A percentile compares a stretch with the other conserved stretches of the same genome.
Conservation (phyloP, 768 basidiomycete genomes). For the Podaxis pistillaris region DNA sequence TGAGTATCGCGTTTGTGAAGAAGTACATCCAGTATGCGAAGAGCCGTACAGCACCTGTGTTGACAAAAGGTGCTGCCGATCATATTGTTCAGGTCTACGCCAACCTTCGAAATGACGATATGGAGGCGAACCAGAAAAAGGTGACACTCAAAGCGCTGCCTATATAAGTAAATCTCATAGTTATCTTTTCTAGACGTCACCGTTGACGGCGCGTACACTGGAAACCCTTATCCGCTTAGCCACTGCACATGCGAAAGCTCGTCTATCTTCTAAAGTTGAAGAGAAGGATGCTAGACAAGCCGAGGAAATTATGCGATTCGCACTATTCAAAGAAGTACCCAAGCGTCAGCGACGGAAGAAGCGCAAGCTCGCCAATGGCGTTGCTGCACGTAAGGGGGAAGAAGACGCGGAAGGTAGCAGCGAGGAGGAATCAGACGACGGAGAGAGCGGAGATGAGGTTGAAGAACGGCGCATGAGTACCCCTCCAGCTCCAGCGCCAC, state of each 20-base stretch:
- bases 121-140: constrained; percentile 87
- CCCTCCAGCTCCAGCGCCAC: constrained; percentile 32
- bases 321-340: constrained; percentile 95
- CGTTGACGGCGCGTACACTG: constrained; percentile 95
- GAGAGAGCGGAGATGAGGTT: constrained; percentile 33
- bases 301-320: constrained; percentile 94
- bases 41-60: constrained; percentile 75
- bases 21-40: constrained; percentile 99
- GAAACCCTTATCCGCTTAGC: constrained; percentile 98
- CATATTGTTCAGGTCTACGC: constrained; percentile 93
- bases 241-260: constrained; percentile 96
- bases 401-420: constrained; percentile 47
- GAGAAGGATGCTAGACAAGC: constrained; percentile 85
- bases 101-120: constrained; percentile 86
- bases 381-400: constrained; percentile 43
- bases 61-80: constrained; percentile 94
- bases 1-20: constrained; percentile 93
- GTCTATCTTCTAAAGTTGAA: constrained; percentile 83
- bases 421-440: constrained; percentile 52
- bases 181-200: constrained; percentile 71
- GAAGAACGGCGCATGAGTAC: constrained; percentile 49
- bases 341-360: constrained; percentile 81
- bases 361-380: constrained; percentile 78
- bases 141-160: constrained; percentile 35
- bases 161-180: constrained; percentile 6